phyloP scores from a whole-genome alignment of 148 eudicot species.

The Rhododendron griersonianum region DNA sequence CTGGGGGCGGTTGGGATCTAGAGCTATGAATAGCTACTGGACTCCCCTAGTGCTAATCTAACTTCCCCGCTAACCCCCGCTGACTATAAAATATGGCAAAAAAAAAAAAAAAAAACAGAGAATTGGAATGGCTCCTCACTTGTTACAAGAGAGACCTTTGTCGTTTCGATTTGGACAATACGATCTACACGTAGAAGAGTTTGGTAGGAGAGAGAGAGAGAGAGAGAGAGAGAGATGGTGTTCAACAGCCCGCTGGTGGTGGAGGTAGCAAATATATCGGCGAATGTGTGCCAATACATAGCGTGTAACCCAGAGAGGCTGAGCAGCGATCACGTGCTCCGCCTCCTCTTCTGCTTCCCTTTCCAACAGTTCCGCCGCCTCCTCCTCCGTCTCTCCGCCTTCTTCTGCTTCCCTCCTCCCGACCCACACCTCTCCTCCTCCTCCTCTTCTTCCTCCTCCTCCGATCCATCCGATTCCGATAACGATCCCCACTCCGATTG shows the following conservation, averaged over 20 bases:
- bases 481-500: constrained; percentile 29
- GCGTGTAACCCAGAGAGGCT: constrained; percentile 77
- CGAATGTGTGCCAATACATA: constrained; percentile 68
- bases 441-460: constrained; percentile 23
- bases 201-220: not conserved
- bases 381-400: constrained; percentile 53
- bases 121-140: too few relatives aligned
- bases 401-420: constrained; percentile 55
- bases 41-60: too few relatives aligned
- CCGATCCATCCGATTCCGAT: constrained; percentile 17
- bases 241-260: constrained; percentile 59
- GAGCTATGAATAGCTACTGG: too few relatives aligned
- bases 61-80: too few relatives aligned
- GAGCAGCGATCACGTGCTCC: constrained; percentile 56
- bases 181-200: not conserved
- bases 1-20: too few relatives aligned
- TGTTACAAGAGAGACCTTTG: too few relatives aligned
- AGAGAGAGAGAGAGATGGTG: constrained; percentile 46
- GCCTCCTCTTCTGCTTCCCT: constrained; percentile 80
- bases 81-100: too few relatives aligned
- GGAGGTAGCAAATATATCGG: constrained; percentile 64
- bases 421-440: constrained; percentile 23
- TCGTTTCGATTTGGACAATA: too few relatives aligned
- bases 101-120: too few relatives aligned
- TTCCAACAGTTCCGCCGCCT: constrained; percentile 67